These are phyloP conservation scores for Torulaspora franciscae DNA, from an alignment of 805 yeast species.

Conservation along the genomic window DNA sequence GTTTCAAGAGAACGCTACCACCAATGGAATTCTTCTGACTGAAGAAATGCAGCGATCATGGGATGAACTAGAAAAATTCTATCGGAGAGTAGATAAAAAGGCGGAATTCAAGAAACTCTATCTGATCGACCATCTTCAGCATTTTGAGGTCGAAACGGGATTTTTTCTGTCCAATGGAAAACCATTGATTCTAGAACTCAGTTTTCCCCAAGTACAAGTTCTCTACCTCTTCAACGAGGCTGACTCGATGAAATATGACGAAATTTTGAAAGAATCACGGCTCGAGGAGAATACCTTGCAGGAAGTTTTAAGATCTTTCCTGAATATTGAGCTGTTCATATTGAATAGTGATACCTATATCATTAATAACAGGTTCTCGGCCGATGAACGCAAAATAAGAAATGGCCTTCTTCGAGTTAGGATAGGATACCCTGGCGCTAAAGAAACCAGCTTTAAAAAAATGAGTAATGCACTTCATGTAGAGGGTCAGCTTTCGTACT, in stretches of 20 bases:
- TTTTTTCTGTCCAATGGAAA: constrained; percentile 14
- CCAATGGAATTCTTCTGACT: constrained; percentile 17
- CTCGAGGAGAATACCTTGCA: constrained; percentile 8
- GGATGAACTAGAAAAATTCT: constrained; percentile 14
- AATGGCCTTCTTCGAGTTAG: constrained; percentile 24
- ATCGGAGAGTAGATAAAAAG: constrained; percentile 9
- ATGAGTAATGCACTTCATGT: constrained; percentile 12
- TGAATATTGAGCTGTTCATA: constrained; percentile 15
- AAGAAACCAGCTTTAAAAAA: background rate
- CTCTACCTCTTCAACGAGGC: constrained; percentile 24
- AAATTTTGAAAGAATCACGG: constrained; percentile 9
- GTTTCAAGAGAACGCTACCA: constrained; percentile 12
- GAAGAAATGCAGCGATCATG: constrained; percentile 17
- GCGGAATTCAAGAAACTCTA: constrained; percentile 16
- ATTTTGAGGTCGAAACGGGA: constrained; percentile 28
- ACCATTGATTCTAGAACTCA: constrained; percentile 22
- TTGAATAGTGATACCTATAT: constrained; percentile 5
- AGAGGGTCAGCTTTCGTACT: constrained; percentile 26
- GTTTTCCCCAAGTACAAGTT: constrained; percentile 28
- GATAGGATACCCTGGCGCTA: constrained; percentile 7
- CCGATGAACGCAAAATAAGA: constrained; percentile 21
- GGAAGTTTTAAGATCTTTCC: constrained; percentile 22
- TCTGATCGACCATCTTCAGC: constrained; percentile 27
- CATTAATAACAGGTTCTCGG: constrained; percentile 22
- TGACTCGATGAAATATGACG: constrained; percentile 11